Percentiles rank a stretch among this genome's conserved stretches.
phyloP scores from a whole-genome alignment of 306 rosid species.

The Begonia masoniana region DNA sequence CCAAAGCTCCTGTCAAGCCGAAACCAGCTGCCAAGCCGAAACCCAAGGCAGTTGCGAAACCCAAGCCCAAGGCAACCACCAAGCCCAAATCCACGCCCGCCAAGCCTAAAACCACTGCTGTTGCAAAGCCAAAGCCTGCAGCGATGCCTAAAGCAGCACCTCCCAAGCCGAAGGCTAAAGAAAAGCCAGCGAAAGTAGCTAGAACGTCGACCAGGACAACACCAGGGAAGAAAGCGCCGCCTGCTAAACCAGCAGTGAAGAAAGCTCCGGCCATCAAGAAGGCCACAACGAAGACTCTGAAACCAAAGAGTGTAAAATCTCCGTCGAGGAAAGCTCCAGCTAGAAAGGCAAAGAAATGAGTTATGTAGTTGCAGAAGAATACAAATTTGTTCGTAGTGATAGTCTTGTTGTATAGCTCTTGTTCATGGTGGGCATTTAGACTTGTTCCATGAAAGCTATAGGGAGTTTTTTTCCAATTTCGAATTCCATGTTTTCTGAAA shows the following conservation, averaged over 20 bases:
- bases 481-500: no score
- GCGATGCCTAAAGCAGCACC: constrained; percentile 22
- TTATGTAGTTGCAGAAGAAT: background rate
- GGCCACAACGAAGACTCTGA: constrained; percentile 25
- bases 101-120: constrained; percentile 21
- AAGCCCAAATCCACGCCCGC: constrained; percentile 14
- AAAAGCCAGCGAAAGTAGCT: constrained; percentile 39
- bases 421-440: constrained; percentile 6
- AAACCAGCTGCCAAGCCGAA: constrained; percentile 19
- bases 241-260: constrained; percentile 29
- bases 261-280: constrained; percentile 36
- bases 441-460: background rate
- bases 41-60: constrained; percentile 14
- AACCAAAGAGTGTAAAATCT: constrained; percentile 36
- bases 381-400: constrained; percentile 26
- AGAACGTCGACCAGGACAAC: constrained; percentile 56
- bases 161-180: constrained; percentile 34
- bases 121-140: constrained; percentile 19
- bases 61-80: constrained; percentile 15
- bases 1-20: constrained; percentile 16
- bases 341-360: constrained; percentile 42
- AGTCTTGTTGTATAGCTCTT: constrained; percentile 49
- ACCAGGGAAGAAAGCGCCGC: constrained; percentile 45
- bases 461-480: no score
- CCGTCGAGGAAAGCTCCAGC: constrained; percentile 41